Evolutionary conservation across 169 alveolate species (phyloP).

Genomic region (Babesia divergens): DNA sequence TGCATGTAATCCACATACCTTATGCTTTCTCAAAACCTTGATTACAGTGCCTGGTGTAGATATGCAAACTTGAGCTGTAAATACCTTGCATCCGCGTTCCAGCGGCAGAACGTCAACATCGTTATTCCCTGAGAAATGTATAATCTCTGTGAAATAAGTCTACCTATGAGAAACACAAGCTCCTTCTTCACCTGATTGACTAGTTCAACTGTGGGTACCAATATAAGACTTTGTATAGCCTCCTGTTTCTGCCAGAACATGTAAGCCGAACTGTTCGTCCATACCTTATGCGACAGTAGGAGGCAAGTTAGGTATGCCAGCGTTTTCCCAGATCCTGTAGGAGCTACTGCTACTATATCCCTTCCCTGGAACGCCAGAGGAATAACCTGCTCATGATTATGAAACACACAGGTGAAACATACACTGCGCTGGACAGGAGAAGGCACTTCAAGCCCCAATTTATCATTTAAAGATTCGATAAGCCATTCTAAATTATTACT

Average conservation of each 20-base stretch:
- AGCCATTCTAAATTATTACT: constrained; percentile 11
- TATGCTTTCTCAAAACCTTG: constrained; percentile 18
- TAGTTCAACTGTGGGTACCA: constrained; percentile 97
- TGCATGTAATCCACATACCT: background rate
- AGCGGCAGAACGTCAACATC: constrained; percentile 22
- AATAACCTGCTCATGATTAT: constrained; percentile 40
- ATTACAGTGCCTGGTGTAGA: constrained; percentile 55
- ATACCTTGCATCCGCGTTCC: constrained; percentile 21
- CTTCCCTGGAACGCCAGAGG: constrained; percentile 67
- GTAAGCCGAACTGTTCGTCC: background rate
- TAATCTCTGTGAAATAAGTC: background rate
- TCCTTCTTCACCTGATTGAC: constrained; percentile 93
- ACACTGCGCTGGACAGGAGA: constrained; percentile 35
- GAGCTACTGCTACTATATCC: constrained; percentile 73
- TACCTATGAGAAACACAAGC: constrained; percentile 50
- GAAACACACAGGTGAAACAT: background rate
- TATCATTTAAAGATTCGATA: background rate
- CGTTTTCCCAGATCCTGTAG: constrained; percentile 82
- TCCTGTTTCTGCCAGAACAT: constrained; percentile 8
- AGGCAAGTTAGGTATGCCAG: constrained; percentile 71
- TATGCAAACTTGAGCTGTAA: constrained; percentile 26
- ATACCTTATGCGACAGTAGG: constrained; percentile 34
- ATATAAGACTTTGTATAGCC: constrained; percentile 66
- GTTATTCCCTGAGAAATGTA: constrained; percentile 10
- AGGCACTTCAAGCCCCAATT: constrained; percentile 5